phyloP scores from a whole-genome alignment of 805 yeast genomes.

The Zygosaccharomyces pseudorouxii region DNA sequence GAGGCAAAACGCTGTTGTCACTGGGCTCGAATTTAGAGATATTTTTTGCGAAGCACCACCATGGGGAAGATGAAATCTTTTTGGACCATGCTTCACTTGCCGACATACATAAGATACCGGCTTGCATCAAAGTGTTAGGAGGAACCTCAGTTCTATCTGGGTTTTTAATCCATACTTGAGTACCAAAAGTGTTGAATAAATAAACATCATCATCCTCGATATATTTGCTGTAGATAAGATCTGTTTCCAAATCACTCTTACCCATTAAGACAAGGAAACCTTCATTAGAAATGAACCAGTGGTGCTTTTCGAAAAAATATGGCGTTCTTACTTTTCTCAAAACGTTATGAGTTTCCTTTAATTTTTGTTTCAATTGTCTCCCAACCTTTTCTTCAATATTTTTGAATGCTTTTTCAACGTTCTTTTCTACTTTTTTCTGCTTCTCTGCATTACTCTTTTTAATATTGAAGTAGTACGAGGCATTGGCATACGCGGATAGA shows the following conservation, averaged over 20 bases:
- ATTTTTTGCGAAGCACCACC: constrained; percentile 71
- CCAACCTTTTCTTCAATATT: constrained; percentile 76
- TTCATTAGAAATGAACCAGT: constrained; percentile 91
- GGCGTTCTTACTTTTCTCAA: constrained; percentile 61
- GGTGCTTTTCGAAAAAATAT: constrained; percentile 89
- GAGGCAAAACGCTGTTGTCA: constrained; percentile 46
- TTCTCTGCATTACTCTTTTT: constrained; percentile 73
- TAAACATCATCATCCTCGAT: constrained; percentile 68
- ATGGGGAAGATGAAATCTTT: constrained; percentile 74
- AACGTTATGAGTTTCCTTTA: constrained; percentile 53
- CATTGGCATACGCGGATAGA: constrained; percentile 82
- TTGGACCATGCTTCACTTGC: constrained; percentile 88
- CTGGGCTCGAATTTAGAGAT: constrained; percentile 65
- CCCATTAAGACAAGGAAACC: constrained; percentile 86
- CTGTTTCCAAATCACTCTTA: constrained; percentile 72
- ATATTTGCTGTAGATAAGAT: constrained; percentile 73
- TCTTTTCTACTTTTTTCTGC: constrained; percentile 73
- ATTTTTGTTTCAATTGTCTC: constrained; percentile 60
- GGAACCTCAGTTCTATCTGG: constrained; percentile 73
- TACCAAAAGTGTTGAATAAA: constrained; percentile 70
- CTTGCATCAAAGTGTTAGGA: constrained; percentile 83
- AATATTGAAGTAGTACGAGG: constrained; percentile 71
- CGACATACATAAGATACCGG: constrained; percentile 78
- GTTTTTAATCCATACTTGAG: constrained; percentile 76
- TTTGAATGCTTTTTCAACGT: constrained; percentile 70